Evolutionary conservation across 495 filamentous ascomycete species (phyloP), one percentile per base, ranked within the genome.

Genomic region (Penicillium paradoxum): DNA sequence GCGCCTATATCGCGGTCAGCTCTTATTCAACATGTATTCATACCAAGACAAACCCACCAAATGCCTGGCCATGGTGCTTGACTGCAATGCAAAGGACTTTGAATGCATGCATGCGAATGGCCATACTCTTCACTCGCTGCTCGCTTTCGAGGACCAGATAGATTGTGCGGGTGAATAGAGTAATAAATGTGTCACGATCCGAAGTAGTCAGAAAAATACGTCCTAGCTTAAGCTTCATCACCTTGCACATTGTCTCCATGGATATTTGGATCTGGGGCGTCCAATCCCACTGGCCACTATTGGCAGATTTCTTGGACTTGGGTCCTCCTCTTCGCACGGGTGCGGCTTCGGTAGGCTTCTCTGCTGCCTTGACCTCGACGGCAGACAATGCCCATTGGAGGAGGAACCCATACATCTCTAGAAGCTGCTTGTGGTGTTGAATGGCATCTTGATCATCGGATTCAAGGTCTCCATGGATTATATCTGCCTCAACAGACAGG

Each of bases 41-140:
- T 15, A 46, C 8, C 6, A 13, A 18, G 8, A 14, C 0, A n/a
- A 6, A 57, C 80, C 53, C 79, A 95, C 91, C 91, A 66, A 95
- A 97, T 53, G 85, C 93, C 68, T 99, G 93, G 3, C 95, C 93
- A 68, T 99, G 95, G 65, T 99, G 93, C 71, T 99, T 99, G 38
- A 97, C 85, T 27, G 93, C 91, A 48, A 97, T 89, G 64, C 95
- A 97, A 4, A 97, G 78, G 18, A 97, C 92, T 69, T 95, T 96
- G 74, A 97, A 97, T 32, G 87, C 83, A 71, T 97, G 89, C 95
- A 97, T 97, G 44, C 90, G 83, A 52, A 97, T 88, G 13, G 87
- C 75, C 37, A 89, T 95, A 60, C 79, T 89, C 75, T 97, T 99
- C 42, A 92, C 87, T 45, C 95, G 81, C 67, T 90, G 84, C 65